These are phyloP conservation scores for thale cress (Arabidopsis thaliana) DNA, from an alignment of 345 rosid genomes.

Conservation along the genomic window DNA sequence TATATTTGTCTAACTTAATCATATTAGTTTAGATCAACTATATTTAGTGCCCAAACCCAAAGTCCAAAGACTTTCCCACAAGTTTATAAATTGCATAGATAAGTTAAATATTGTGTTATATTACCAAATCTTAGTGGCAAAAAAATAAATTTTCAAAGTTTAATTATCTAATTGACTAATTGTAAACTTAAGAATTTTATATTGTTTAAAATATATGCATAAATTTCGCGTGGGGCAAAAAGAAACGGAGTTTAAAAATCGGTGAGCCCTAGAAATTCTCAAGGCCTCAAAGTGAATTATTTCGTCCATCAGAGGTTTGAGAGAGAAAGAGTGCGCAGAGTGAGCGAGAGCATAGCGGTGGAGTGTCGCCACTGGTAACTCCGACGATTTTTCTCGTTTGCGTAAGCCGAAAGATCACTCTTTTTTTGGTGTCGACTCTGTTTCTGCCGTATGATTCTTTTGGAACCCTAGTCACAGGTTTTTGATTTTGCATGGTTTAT, in stretches of 20 bases:
- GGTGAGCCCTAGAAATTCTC: slow-evolving; percentile 33
- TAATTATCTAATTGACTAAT: background rate
- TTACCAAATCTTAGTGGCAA: background rate
- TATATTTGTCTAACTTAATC: slow-evolving; percentile 14
- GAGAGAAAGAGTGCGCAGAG: slow-evolving; percentile 3
- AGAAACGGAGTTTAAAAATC: slow-evolving; percentile 14
- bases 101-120: background rate
- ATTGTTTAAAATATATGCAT: no score
- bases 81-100: background rate
- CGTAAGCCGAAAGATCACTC: slow-evolving; percentile 23
- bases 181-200: no score
- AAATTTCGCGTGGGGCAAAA: background rate
- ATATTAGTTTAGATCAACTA: background rate
- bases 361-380: slow-evolving; percentile 14
- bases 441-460: slow-evolving; percentile 5
- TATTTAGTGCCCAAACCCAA: background rate
- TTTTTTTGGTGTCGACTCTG: slow-evolving; percentile 3
- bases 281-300: background rate
- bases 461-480: slow-evolving; percentile 20
- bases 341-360: slow-evolving; percentile 16
- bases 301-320: slow-evolving; percentile 3
- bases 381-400: slow-evolving; percentile 3
- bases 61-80: background rate
- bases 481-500: slow-evolving; percentile 9
- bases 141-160: background rate